Base-by-base conservation (phyloP, 441 rosid genomes). In the Adansonia gregorii region DNA sequence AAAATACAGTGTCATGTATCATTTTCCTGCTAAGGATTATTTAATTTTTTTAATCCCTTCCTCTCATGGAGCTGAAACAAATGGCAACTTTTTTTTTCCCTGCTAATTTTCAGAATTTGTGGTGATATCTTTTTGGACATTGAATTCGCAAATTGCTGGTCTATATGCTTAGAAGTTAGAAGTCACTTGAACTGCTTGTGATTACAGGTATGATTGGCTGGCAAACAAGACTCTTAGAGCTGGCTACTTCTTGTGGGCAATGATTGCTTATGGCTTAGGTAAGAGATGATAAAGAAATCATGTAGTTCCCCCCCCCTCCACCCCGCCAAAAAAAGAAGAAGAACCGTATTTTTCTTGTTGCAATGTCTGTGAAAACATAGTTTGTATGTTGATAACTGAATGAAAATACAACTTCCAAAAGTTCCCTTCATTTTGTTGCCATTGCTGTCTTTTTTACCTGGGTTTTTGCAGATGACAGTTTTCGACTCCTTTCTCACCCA, bases 251-350 rank as follows among this genome's bases (percentile, higher is more conserved):
- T 73, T 92, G 74, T 87, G 97, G 92, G 88, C 93, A 77, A 89
- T 94, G 97, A 77, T 89, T 75, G 97, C 98, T 64, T 95, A 95
- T 81, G 95, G 99, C 76, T 87, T 92, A 75, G 98, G 99, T 93
- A 87, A 61, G 83, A 48, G 73, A 78, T 75, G 60, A 60, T 71
- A 12, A 66, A 14, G 27, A 49, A 49, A 69, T 51, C 73, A 68
- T 12, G 41, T 68, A 20, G 43, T 41, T 48, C n/a, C 14, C 73
- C 43, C 31, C 31, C 31, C 31, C 31, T 2, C 2, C 31, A 0
- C 31, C 31, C 31, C 31, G 2, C 0, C 1, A 31, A 6, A 22
- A 69, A 69, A 14, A 11, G 2, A 49, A 69, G 14, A 69, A 69
- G 27, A 63, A 12, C 65, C 27, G 45, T 19, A 67, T 4, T 75